Evolutionary conservation across 139 green algal species (phyloP).

Genomic region (Ulvella scutata): DNA sequence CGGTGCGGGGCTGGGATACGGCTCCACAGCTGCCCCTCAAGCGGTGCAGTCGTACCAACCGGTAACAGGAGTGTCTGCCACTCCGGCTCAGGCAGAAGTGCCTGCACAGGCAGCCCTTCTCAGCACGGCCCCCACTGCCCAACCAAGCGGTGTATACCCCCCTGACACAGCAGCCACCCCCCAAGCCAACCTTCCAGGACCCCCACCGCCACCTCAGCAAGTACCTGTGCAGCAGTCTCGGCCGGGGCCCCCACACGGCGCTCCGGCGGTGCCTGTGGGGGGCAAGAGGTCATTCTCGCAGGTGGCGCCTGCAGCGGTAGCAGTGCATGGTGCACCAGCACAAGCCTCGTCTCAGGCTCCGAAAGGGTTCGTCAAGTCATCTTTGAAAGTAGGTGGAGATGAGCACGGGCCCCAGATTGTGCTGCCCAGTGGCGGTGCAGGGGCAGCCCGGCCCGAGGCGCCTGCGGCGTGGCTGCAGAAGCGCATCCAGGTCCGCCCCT

Average conservation of each 20-base stretch:
- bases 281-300: not conserved
- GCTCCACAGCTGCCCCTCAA: not conserved
- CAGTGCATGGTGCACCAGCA: too few relatives aligned
- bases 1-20: conserved; percentile 57
- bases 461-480: not conserved
- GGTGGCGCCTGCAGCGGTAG: not conserved
- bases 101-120: not conserved
- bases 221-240: not conserved
- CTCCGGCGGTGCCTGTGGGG: not conserved
- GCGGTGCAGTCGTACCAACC: too few relatives aligned
- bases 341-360: too few relatives aligned
- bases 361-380: not conserved
- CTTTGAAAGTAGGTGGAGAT: not conserved
- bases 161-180: not conserved
- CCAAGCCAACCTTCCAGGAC: not conserved
- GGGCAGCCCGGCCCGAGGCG: not conserved
- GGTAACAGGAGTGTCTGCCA: too few relatives aligned
- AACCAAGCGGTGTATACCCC: not conserved
- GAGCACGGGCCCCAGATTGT: not conserved
- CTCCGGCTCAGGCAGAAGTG: too few relatives aligned
- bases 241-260: not conserved
- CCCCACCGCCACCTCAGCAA: not conserved
- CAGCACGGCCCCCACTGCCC: not conserved
- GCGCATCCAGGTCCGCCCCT: not conserved
- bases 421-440: not conserved